phyloP scores from a whole-genome alignment of 495 filamentous ascomycete genomes.

The Hypoxylon trugodes region DNA sequence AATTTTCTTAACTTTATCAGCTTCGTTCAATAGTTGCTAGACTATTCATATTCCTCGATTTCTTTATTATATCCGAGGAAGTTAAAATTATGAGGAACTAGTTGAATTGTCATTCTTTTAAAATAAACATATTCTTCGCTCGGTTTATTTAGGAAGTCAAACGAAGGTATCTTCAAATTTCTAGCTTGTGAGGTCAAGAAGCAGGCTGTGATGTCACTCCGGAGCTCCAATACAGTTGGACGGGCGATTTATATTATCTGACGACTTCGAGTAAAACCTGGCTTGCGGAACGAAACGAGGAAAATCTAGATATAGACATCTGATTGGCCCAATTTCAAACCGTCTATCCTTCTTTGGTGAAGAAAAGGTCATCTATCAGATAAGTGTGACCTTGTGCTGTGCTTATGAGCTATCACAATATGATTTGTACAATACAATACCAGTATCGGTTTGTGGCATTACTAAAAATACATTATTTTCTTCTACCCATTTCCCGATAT shows the following conservation, averaged over 20 bases:
- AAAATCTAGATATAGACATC: not conserved
- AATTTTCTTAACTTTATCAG: constrained; percentile 8
- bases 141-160: too few relatives aligned
- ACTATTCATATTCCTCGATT: too few relatives aligned
- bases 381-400: constrained; percentile 10
- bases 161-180: too few relatives aligned
- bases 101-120: too few relatives aligned
- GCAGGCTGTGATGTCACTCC: constrained; percentile 29
- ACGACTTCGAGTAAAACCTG: not conserved
- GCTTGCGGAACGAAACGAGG: not conserved
- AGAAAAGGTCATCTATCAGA: constrained; percentile 15
- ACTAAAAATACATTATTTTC: too few relatives aligned
- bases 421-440: not conserved
- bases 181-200: too few relatives aligned
- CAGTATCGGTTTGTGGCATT: too few relatives aligned
- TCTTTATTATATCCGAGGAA: too few relatives aligned
- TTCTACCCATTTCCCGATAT: too few relatives aligned
- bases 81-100: too few relatives aligned
- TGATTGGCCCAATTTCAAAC: constrained; percentile 6
- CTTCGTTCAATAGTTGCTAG: too few relatives aligned
- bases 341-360: not conserved
- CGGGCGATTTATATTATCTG: not conserved
- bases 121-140: too few relatives aligned
- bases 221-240: not conserved
- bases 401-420: not conserved